phyloP scores from a whole-genome alignment of 1,284 basidiomycete genomes.

The Amylostereum areolatum region DNA sequence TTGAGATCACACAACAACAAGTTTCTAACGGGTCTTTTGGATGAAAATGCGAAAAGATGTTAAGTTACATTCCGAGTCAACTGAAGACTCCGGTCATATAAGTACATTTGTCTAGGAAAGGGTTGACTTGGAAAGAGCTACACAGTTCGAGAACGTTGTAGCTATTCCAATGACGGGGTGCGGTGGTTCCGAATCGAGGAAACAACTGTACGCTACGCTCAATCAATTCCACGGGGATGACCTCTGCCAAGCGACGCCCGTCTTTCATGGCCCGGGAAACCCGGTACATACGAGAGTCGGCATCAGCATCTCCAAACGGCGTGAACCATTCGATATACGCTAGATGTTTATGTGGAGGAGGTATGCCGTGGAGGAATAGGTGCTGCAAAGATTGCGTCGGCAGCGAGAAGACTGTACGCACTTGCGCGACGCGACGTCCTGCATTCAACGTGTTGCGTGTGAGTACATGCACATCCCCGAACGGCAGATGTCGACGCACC shows the following conservation, averaged over 20 bases:
- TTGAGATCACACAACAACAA: no score
- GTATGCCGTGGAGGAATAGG: neutral
- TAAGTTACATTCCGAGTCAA: no score
- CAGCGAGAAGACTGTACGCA: slow-evolving; percentile 20
- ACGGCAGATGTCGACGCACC: neutral
- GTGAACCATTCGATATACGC: no score
- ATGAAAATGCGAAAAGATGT: no score
- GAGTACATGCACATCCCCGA: neutral
- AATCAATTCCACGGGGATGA: slow-evolving; percentile 19
- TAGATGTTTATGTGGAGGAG: slow-evolving; percentile 15
- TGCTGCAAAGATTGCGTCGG: neutral
- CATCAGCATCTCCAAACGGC: no score
- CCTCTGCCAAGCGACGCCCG: slow-evolving; percentile 5
- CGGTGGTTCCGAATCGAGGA: slow-evolving; percentile 6
- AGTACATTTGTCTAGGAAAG: slow-evolving; percentile 9
- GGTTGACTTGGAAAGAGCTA: slow-evolving; percentile 8
- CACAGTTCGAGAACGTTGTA: slow-evolving; percentile 9
- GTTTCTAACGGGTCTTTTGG: no score
- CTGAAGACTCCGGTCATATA: no score
- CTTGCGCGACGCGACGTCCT: slow-evolving; percentile 18
- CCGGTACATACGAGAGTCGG: no score
- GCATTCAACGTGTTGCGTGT: neutral
- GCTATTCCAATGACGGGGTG: no score
- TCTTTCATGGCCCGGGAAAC: slow-evolving; percentile 8
- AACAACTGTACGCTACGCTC: slow-evolving; percentile 22